Percentiles rank a stretch among this genome's conserved stretches.
These are phyloP conservation scores for Elasticomyces elasticus DNA, from an alignment of 495 filamentous ascomycete genomes.

Conservation along the genomic window DNA sequence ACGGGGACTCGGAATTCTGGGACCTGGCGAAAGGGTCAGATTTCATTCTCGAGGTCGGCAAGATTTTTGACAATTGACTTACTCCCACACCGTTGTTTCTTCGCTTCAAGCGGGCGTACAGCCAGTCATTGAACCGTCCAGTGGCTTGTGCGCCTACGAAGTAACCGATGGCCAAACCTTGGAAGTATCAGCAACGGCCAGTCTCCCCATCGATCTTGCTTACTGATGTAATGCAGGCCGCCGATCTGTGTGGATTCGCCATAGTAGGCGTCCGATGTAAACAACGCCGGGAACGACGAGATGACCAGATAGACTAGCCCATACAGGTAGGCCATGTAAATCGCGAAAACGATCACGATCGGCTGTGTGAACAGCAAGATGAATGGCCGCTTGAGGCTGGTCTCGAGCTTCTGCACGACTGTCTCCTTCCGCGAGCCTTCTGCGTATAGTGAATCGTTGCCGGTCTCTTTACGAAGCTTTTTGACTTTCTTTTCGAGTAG, in stretches of 20 bases:
- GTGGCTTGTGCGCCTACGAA: slow-evolving; percentile 29
- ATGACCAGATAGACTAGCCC: slow-evolving; percentile 59
- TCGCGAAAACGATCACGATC: slow-evolving; percentile 39
- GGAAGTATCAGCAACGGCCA: too few relatives aligned
- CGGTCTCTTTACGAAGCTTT: slow-evolving; percentile 50
- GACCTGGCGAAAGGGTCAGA: background rate
- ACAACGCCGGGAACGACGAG: slow-evolving; percentile 53
- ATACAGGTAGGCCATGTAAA: slow-evolving; percentile 55
- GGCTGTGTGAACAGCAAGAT: slow-evolving; percentile 36
- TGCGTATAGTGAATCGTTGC: slow-evolving; percentile 49
- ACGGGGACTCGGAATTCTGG: slow-evolving; percentile 63
- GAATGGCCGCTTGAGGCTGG: slow-evolving; percentile 33
- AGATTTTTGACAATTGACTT: background rate
- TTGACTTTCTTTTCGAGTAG: slow-evolving; percentile 47
- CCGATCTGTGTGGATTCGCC: slow-evolving; percentile 21
- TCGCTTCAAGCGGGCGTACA: slow-evolving; percentile 53
- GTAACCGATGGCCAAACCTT: slow-evolving; percentile 32
- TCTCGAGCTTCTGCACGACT: slow-evolving; percentile 20
- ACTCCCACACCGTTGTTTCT: slow-evolving; percentile 45
- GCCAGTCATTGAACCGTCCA: slow-evolving; percentile 36
- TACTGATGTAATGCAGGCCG: slow-evolving; percentile 36
- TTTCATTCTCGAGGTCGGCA: background rate
- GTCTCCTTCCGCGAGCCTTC: slow-evolving; percentile 44
- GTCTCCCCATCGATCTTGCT: too few relatives aligned
- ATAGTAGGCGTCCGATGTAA: slow-evolving; percentile 35